These are phyloP conservation scores for Cercospora janseana DNA, from an alignment of 2,329 filamentous ascomycete species.

Conservation along the genomic window DNA sequence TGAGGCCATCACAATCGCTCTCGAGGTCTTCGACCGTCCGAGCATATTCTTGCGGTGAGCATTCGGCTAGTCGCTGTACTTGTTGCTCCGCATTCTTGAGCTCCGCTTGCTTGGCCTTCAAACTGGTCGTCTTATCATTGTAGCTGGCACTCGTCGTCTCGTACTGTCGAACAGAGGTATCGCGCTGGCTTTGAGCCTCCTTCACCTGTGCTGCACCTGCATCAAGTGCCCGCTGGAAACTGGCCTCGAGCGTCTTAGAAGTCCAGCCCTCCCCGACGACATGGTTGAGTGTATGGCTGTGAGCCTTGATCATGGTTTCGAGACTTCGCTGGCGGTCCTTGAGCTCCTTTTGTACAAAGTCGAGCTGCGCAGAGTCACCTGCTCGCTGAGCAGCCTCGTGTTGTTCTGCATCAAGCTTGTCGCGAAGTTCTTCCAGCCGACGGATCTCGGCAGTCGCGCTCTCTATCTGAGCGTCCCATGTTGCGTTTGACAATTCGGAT, in stretches of 20 bases:
- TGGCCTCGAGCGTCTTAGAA: constrained; percentile 64
- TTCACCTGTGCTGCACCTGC: constrained; percentile 58
- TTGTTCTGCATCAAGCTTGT: constrained; percentile 74
- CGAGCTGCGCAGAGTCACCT: constrained; percentile 77
- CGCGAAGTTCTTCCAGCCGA: constrained; percentile 68
- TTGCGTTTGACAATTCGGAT: constrained; percentile 60
- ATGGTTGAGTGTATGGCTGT: constrained; percentile 66
- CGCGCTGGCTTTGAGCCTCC: constrained; percentile 67
- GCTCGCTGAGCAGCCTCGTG: constrained; percentile 78
- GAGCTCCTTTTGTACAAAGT: constrained; percentile 77
- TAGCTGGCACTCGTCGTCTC: constrained; percentile 71
- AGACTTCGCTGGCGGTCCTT: constrained; percentile 71
- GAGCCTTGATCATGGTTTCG: constrained; percentile 72
- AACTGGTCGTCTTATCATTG: constrained; percentile 61
- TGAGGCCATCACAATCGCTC: constrained; percentile 54
- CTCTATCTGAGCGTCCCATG: constrained; percentile 70
- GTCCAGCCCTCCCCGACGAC: constrained; percentile 68
- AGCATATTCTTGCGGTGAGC: constrained; percentile 52
- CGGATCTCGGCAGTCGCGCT: constrained; percentile 64
- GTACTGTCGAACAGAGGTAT: constrained; percentile 68
- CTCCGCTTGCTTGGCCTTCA: constrained; percentile 64
- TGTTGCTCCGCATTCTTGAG: constrained; percentile 54
- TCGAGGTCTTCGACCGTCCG: constrained; percentile 51
- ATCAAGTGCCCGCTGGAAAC: constrained; percentile 64
- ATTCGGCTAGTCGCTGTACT: constrained; percentile 49